These are phyloP conservation scores for Bipolaris sorokiniana DNA, from an alignment of 2,329 filamentous ascomycete genomes.

Conservation along the genomic window DNA sequence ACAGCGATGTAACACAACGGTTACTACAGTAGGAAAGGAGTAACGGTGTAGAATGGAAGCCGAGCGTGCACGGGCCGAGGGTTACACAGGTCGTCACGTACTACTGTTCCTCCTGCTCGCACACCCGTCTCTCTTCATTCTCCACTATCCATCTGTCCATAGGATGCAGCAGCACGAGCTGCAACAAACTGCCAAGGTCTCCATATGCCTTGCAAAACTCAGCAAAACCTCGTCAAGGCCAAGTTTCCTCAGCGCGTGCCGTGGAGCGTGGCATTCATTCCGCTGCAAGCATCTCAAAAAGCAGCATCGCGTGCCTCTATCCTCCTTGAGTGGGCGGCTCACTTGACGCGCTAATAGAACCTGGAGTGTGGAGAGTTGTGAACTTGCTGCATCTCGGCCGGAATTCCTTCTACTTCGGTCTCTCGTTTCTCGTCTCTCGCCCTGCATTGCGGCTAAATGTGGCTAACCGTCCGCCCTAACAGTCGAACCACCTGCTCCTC, in stretches of 20 bases:
- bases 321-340: not conserved
- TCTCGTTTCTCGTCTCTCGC: constrained; percentile 9
- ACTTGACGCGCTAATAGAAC: constrained; percentile 4
- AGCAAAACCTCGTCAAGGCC: not conserved
- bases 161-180: constrained; percentile 2
- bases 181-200: not conserved
- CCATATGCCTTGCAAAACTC: not conserved
- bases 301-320: constrained; percentile 12
- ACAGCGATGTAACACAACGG: not conserved
- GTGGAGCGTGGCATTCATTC: constrained; percentile 1
- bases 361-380: not conserved
- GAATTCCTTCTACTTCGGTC: constrained; percentile 29
- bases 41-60: not conserved
- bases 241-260: constrained; percentile 6
- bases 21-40: not conserved
- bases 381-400: constrained; percentile 5
- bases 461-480: constrained; percentile 25
- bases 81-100: not conserved
- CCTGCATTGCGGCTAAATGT: constrained; percentile 27
- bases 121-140: not conserved
- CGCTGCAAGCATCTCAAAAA: constrained; percentile 5
- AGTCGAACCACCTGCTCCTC: constrained; percentile 4
- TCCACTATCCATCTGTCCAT: not conserved
- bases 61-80: not conserved
- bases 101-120: not conserved